Evolutionary conservation across 169 alveolate genomes (phyloP), one percentile per base, ranked within the genome.

Genomic region (Plasmodium vivax): DNA sequence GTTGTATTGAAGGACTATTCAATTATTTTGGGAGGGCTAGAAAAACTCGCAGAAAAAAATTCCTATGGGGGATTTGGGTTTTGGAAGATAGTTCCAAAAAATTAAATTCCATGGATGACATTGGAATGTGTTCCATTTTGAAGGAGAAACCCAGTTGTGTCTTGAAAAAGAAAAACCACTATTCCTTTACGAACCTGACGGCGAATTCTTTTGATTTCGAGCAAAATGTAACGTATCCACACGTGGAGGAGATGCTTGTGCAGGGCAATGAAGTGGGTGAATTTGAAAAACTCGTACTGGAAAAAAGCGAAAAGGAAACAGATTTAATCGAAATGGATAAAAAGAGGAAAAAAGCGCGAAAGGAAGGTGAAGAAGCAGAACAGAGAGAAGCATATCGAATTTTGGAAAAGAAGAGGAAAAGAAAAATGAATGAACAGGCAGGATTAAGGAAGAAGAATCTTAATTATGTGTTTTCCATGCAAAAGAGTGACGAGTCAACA

Each of bases 51-150:
- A 56, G 23, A 34, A 16, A 7, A n/a, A 30, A 47, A n/a, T 85
- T 45, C 68, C 36, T 85, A 38, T 85, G 93, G 93, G 93, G 93
- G 30, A 82, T 85, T 62, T 85, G 93, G 93, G 27, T 8, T 36
- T 84, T 84, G 34, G 92, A 71, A 41, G 51, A 10, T 72, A 36
- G 58, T 27, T 36, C 58, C 41, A 73, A 84, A 43, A 84, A 47
- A 30, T 27, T 71, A 72, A 56, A 5, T 51, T 85, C 93, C 56
- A 85, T 85, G 93, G 14, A 85, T 77, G 85, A 85, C 43, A 51
- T 79, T 34, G 93, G 93, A 45, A 34, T 36, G 45, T 85, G 93
- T 54, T 5, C 68, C 27, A 27, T 85, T 75, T 71, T 85, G 14
- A 51, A 36, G 38, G 19, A 74, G 80, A 85, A 12, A 14, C 93